Conservation (phyloP, 306 rosid genomes). For the Sechiopsis laciniata region DNA sequence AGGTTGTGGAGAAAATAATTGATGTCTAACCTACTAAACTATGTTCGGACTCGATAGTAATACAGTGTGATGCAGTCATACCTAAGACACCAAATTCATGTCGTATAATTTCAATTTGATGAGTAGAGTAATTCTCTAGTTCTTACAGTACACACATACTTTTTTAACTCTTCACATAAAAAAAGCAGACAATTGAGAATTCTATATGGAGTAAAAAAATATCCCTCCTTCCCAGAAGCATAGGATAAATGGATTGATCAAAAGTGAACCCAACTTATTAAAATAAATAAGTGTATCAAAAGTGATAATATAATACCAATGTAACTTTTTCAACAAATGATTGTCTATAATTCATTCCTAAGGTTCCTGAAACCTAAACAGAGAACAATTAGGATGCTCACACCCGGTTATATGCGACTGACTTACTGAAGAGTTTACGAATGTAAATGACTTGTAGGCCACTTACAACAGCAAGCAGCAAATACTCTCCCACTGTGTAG, state of each 20-base stretch:
- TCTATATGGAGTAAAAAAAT: neutral
- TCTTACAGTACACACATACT: too few relatives aligned
- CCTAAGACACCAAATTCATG: too few relatives aligned
- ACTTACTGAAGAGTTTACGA: conserved; percentile 89
- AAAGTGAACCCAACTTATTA: neutral
- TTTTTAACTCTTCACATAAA: neutral
- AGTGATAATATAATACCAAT: conserved; percentile 5
- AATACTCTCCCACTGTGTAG: conserved; percentile 79
- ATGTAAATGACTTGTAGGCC: conserved; percentile 70
- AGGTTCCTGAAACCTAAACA: conserved; percentile 15
- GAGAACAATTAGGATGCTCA: conserved; percentile 30
- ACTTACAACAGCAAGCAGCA: conserved; percentile 62
- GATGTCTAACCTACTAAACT: too few relatives aligned
- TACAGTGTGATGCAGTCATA: too few relatives aligned
- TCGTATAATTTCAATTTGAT: too few relatives aligned
- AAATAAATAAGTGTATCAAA: neutral
- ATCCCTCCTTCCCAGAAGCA: neutral
- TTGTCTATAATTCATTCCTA: conserved; percentile 19
- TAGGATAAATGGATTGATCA: neutral
- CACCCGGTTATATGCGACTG: conserved; percentile 86
- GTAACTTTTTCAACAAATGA: neutral
- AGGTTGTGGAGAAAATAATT: too few relatives aligned
- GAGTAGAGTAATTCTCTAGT: too few relatives aligned
- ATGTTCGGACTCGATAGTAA: too few relatives aligned
- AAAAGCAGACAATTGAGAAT: neutral